Base-by-base conservation (phyloP, 306 rosid genomes). In the Benincasa hispida region DNA sequence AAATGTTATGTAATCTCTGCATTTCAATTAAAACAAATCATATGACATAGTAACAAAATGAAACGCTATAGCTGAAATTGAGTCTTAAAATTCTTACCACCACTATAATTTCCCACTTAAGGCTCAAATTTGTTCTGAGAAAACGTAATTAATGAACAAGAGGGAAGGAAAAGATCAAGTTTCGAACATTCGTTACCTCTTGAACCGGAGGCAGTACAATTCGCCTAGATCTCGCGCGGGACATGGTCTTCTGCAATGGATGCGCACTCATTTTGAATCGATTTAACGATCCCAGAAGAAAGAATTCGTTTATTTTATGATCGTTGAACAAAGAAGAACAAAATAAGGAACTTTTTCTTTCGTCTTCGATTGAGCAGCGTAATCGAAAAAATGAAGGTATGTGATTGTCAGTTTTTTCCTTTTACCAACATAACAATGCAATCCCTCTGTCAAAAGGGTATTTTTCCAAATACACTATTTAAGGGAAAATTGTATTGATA, bases 211-310 rank as follows among this genome's bases (percentile, higher is more conserved):
- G 74, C 74, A 67, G 53, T 10, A 41, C 51, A 6, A 67, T 67
- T 21, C 74, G 54, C 53, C 74, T 67, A 7, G 74, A 67, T 67
- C 74, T 67, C 54, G 74, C 74, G 10, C 74, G 74, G 25, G 74
- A 67, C 74, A 67, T 67, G 53, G 74, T 67, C 74, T 67, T 67
- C 74, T 67, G 74, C 74, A 67, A 67, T 7, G 74, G 74, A 19
- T 37, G 51, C n/a, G 54, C 0, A 35, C 51, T 39, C 74, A 67
- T 67, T 10, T 37, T 67, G 74, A 67, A 21, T 67, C 53, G 53
- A 22, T 4, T n/a, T 21, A 21, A 22, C 19, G 19, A 39, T 39
- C 5, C 6, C 11, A 11, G 74, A 12, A 11, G 30, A 67, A 41
- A 7, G 15, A 2, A 25, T 18, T n/a, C 5, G 53, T 21, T n/a